phyloP scores from a whole-genome alignment of 257 asterid genomes.

The Penstemon barbatus region DNA sequence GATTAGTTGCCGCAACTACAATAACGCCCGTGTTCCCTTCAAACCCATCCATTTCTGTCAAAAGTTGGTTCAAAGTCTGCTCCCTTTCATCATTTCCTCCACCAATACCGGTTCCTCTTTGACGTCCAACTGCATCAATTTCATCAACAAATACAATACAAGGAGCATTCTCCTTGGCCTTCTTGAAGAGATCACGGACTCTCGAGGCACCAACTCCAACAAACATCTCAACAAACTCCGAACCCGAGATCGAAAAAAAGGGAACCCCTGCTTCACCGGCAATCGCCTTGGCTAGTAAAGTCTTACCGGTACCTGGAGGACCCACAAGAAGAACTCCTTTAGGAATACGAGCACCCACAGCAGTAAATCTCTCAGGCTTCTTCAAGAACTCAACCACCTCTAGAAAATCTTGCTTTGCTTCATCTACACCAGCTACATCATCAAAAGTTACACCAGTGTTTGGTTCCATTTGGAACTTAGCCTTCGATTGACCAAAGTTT shows the following conservation, averaged over 20 bases:
- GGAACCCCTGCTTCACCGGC: constrained; percentile 99
- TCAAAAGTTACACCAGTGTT: constrained; percentile 93
- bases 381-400: constrained; percentile 97
- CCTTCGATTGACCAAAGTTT: constrained; percentile 82
- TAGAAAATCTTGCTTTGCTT: constrained; percentile 97
- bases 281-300: constrained; percentile 92
- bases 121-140: constrained; percentile 98
- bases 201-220: constrained; percentile 99
- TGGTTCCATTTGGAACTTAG: constrained; percentile 99
- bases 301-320: constrained; percentile 99
- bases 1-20: constrained; percentile 95
- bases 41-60: constrained; percentile 98
- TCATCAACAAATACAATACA: constrained; percentile 98
- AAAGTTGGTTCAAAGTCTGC: constrained; percentile 89
- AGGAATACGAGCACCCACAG: constrained; percentile 97
- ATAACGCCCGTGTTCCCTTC: constrained; percentile 97
- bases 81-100: constrained; percentile 99
- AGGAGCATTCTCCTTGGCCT: constrained; percentile 98
- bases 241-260: constrained; percentile 94
- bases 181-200: constrained; percentile 97
- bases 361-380: constrained; percentile 97
- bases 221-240: constrained; percentile 99
- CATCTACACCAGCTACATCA: constrained; percentile 98
- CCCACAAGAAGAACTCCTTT: constrained; percentile 98
- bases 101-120: constrained; percentile 98